Conservation (phyloP, 805 yeast species). For the Schwanniomyces pseudopolymorphus region DNA sequence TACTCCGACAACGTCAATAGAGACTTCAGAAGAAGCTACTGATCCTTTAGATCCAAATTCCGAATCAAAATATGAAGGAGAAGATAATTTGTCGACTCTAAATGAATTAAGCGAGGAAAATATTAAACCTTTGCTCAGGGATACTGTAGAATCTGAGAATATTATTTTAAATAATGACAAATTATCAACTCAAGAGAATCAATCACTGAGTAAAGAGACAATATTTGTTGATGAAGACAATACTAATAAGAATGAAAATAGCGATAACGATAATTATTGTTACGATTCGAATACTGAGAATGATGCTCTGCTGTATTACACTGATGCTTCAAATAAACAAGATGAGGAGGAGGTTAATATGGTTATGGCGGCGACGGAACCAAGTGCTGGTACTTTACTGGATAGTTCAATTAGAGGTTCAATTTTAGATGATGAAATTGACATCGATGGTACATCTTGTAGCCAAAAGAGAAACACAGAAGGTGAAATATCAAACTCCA, state of each 20-base stretch:
- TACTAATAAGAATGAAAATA: not conserved
- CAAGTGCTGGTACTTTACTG: not conserved
- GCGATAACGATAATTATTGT: not conserved
- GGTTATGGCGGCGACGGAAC: not conserved
- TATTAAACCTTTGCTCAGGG: not conserved
- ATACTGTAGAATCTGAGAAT: not conserved
- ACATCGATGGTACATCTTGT: too few relatives aligned
- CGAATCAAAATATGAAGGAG: not conserved
- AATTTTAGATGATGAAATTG: too few relatives aligned
- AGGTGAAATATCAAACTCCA: too few relatives aligned
- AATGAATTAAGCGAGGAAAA: constrained; percentile 5
- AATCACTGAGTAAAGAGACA: not conserved
- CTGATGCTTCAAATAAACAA: not conserved
- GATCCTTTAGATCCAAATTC: constrained; percentile 1
- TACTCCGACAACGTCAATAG: constrained; percentile 34
- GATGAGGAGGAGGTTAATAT: not conserved
- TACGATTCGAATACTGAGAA: not conserved
- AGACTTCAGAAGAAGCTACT: constrained; percentile 7
- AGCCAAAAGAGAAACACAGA: too few relatives aligned
- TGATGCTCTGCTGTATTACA: not conserved
- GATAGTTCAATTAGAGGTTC: not conserved
- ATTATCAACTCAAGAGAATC: not conserved
- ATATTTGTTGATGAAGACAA: not conserved
- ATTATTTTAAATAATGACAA: not conserved
- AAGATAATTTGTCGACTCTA: constrained; percentile 3